Evolutionary conservation across 345 rosid genomes (phyloP).

Genomic region (Draba incana): DNA sequence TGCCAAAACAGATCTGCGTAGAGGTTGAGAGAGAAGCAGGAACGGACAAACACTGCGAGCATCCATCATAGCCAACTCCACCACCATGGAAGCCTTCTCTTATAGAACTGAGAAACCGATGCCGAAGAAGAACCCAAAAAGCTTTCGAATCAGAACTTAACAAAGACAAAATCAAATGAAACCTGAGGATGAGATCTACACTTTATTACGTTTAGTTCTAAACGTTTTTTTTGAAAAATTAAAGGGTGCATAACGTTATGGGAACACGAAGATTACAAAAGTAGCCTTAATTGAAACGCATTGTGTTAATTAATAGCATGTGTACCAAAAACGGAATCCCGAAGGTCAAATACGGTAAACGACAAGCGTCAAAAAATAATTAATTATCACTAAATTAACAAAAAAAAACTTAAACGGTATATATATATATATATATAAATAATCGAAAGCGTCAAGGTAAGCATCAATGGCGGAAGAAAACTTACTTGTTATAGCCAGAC

Average conservation of each 20-base stretch:
- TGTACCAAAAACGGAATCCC: constrained; percentile 27
- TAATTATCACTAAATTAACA: background rate
- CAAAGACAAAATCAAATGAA: too few relatives aligned
- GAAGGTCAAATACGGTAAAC: constrained; percentile 35
- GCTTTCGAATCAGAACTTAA: too few relatives aligned
- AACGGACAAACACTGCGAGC: too few relatives aligned
- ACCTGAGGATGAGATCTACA: too few relatives aligned
- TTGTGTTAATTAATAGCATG: background rate
- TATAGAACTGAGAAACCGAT: too few relatives aligned
- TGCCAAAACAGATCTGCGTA: too few relatives aligned
- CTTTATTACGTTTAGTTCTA: too few relatives aligned
- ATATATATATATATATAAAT: background rate
- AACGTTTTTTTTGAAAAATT: background rate
- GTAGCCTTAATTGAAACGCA: constrained; percentile 2
- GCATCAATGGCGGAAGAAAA: constrained; percentile 39
- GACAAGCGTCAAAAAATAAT: constrained; percentile 21
- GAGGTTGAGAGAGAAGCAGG: too few relatives aligned
- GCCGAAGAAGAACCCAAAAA: too few relatives aligned
- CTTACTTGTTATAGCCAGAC: constrained; percentile 35
- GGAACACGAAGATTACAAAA: background rate
- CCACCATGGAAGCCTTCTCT: too few relatives aligned
- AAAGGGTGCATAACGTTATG: background rate
- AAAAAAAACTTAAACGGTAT: background rate
- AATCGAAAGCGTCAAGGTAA: constrained; percentile 17
- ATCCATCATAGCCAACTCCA: too few relatives aligned